These are phyloP conservation scores for Arthroderma uncinatum DNA, from an alignment of 2,329 filamentous ascomycete genomes.

Conservation along the genomic window DNA sequence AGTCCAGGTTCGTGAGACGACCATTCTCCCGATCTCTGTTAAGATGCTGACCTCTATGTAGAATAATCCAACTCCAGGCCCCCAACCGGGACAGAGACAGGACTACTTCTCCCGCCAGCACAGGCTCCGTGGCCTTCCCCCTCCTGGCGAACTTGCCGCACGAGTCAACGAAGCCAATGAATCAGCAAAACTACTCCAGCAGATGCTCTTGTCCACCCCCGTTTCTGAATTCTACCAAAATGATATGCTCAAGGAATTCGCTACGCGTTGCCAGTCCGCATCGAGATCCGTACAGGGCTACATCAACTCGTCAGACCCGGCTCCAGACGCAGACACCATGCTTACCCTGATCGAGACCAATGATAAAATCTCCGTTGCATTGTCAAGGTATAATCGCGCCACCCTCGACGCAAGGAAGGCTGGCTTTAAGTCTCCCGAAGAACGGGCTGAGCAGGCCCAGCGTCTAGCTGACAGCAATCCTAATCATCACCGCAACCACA, in stretches of 20 bases:
- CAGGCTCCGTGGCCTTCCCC: slow-evolving; percentile 42
- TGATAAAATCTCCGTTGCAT: slow-evolving; percentile 71
- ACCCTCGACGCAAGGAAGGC: slow-evolving; percentile 46
- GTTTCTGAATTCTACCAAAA: slow-evolving; percentile 63
- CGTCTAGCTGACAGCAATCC: neutral
- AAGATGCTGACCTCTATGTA: neutral
- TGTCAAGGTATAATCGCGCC: slow-evolving; percentile 75
- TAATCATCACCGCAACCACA: neutral
- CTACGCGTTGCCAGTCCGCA: slow-evolving; percentile 70
- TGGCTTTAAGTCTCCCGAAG: neutral
- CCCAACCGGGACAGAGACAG: slow-evolving; percentile 10
- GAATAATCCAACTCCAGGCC: neutral
- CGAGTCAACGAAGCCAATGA: slow-evolving; percentile 83
- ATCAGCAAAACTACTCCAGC: slow-evolving; percentile 81
- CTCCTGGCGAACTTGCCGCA: slow-evolving; percentile 64
- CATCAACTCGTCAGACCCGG: slow-evolving; percentile 66
- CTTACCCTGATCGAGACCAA: slow-evolving; percentile 88
- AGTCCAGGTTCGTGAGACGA: neutral
- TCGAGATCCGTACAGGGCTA: slow-evolving; percentile 74
- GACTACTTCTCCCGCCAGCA: slow-evolving; percentile 16
- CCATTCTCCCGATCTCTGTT: neutral
- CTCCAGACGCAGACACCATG: slow-evolving; percentile 88
- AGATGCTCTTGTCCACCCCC: slow-evolving; percentile 79
- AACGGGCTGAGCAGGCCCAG: neutral
- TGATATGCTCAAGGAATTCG: slow-evolving; percentile 88